Evolutionary conservation across 2,329 filamentous ascomycete genomes (phyloP).

Genomic region (Ophiosphaerella korrae): DNA sequence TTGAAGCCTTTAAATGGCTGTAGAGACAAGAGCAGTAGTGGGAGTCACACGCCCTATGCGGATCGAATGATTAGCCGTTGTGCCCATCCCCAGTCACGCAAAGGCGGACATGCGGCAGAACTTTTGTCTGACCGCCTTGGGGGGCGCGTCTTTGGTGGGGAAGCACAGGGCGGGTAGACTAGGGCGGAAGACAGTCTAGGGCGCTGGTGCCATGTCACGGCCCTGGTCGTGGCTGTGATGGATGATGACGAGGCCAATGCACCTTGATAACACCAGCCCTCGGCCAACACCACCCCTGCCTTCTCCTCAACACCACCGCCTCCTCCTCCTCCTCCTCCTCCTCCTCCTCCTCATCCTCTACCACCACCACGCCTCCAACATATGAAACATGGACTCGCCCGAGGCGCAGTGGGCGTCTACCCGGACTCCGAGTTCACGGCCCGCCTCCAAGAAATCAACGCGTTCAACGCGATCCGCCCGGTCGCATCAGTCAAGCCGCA

Average conservation of each 20-base stretch:
- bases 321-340: background rate
- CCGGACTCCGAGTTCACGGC: conserved; percentile 44
- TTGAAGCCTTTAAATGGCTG: conserved; percentile 1
- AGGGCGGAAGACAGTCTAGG: background rate
- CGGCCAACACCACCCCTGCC: no score
- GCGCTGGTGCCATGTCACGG: no score
- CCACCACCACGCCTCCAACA: conserved; percentile 4
- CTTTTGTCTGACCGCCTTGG: conserved; percentile 25
- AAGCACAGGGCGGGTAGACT: background rate
- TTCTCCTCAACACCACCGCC: conserved; percentile 1
- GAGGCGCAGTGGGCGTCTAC: conserved; percentile 45
- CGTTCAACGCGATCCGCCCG: conserved; percentile 40
- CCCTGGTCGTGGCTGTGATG: conserved; percentile 8
- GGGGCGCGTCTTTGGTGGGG: conserved; percentile 4
- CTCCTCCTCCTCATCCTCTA: conserved; percentile 1
- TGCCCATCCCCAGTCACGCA: background rate
- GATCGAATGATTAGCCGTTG: no score
- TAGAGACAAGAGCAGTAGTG: background rate
- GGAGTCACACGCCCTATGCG: conserved; percentile 24
- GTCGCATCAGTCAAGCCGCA: conserved; percentile 37
- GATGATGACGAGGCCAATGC: conserved; percentile 18
- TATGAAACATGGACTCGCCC: conserved; percentile 40
- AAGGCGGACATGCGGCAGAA: conserved; percentile 8
- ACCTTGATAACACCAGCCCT: no score
- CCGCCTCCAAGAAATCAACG: conserved; percentile 44